These are phyloP conservation scores for Stephanodiscus triporus DNA, from an alignment of 108 stramenopile genomes.

Conservation along the genomic window DNA sequence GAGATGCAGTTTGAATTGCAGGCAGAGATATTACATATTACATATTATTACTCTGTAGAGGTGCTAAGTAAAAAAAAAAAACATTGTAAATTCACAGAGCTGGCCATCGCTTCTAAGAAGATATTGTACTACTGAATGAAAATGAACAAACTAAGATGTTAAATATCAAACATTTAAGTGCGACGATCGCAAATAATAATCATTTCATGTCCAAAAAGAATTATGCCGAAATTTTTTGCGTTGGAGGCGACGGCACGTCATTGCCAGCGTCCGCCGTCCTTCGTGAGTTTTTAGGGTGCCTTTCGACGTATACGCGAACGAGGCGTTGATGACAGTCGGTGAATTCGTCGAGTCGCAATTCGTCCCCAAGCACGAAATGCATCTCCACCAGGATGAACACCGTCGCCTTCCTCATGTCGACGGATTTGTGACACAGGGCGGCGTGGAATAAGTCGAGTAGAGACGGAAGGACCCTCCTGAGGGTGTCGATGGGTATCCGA, in stretches of 20 bases:
- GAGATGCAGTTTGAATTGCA: no score
- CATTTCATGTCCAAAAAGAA: background rate
- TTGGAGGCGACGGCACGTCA: background rate
- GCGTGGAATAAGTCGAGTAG: conserved; percentile 33
- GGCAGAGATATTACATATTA: no score
- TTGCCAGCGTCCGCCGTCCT: background rate
- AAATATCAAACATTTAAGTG: no score
- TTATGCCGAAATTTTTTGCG: conserved; percentile 15
- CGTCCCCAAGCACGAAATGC: conserved; percentile 46
- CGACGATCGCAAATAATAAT: no score
- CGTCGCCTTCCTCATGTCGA: conserved; percentile 55
- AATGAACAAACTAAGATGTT: no score
- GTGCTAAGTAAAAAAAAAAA: no score
- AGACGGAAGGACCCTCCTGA: conserved; percentile 28
- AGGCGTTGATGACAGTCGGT: conserved; percentile 45
- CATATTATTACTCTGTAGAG: no score
- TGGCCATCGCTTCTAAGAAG: no score
- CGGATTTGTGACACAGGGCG: conserved; percentile 30
- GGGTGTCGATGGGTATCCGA: conserved; percentile 22
- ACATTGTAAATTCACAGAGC: no score
- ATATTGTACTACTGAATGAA: no score
- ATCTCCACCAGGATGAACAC: conserved; percentile 53
- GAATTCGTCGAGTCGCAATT: conserved; percentile 39
- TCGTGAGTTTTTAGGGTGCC: conserved; percentile 30
- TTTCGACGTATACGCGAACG: conserved; percentile 47